Conservation (phyloP, 2,329 filamentous ascomycete genomes). For the Rhynchosporium agropyri region DNA sequence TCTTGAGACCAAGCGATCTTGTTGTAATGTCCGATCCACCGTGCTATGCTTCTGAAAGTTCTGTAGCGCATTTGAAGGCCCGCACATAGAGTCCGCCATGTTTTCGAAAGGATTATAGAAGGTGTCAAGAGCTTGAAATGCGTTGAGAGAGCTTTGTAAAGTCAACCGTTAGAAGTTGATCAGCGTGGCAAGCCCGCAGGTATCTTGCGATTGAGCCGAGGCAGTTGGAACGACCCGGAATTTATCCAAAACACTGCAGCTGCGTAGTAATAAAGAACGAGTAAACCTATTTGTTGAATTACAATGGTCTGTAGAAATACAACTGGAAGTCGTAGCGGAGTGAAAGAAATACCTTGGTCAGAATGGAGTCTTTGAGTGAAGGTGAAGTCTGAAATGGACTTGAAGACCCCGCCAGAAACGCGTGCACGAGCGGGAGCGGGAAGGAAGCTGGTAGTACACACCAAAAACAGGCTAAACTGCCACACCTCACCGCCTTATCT, state of each 20-base stretch:
- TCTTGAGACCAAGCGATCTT: conserved; percentile 63
- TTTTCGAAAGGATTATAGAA: conserved; percentile 8
- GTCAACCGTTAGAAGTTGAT: too few relatives aligned
- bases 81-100: conserved; percentile 71
- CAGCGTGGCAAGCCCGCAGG: neutral
- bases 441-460: conserved; percentile 10
- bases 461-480: too few relatives aligned
- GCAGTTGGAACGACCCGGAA: conserved; percentile 8
- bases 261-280: conserved; percentile 13
- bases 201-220: conserved; percentile 18
- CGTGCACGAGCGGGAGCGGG: conserved; percentile 8
- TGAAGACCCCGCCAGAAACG: conserved; percentile 12
- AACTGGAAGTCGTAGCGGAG: conserved; percentile 1
- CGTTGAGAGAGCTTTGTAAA: too few relatives aligned
- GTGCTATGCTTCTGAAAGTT: conserved; percentile 71
- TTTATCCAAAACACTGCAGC: conserved; percentile 10
- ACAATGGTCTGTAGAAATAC: neutral
- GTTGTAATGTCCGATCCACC: conserved; percentile 68
- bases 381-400: neutral
- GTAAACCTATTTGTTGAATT: conserved; percentile 11
- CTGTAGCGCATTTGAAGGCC: conserved; percentile 71
- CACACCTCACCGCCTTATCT: neutral
- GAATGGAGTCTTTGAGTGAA: neutral
- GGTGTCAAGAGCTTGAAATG: neutral
- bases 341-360: neutral